Evolutionary conservation across 73 alveolate genomes (phyloP).

Genomic region (Stentor coeruleus): DNA sequence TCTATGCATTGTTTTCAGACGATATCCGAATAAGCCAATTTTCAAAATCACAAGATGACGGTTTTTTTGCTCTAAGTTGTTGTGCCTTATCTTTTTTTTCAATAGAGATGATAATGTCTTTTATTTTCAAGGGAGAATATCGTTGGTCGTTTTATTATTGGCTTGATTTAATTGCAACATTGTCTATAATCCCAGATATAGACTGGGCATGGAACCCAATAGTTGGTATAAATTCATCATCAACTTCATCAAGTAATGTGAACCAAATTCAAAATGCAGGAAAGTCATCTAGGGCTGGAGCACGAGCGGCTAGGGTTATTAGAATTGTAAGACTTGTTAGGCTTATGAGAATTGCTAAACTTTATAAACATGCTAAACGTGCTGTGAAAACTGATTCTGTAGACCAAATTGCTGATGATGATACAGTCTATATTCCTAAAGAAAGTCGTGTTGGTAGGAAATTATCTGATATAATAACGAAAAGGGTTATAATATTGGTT

Average conservation of each 20-base stretch:
- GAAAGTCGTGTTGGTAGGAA: constrained; percentile 54
- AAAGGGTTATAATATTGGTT: constrained; percentile 54
- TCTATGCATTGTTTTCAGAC: constrained; percentile 82
- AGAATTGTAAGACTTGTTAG: constrained; percentile 70
- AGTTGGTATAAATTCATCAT: constrained; percentile 30
- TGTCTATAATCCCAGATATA: constrained; percentile 69
- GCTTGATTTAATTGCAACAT: constrained; percentile 67
- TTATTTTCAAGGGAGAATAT: constrained; percentile 22
- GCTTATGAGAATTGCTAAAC: constrained; percentile 44
- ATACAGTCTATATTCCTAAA: constrained; percentile 25
- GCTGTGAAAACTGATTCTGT: neutral
- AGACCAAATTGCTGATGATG: constrained; percentile 1
- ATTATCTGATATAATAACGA: constrained; percentile 53
- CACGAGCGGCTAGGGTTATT: constrained; percentile 74
- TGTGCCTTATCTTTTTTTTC: neutral
- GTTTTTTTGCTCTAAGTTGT: constrained; percentile 29
- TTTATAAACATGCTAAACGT: constrained; percentile 21
- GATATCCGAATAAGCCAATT: constrained; percentile 64
- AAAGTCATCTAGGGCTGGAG: constrained; percentile 61
- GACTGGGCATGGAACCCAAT: constrained; percentile 48
- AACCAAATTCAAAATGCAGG: constrained; percentile 42
- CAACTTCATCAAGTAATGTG: constrained; percentile 5
- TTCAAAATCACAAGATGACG: constrained; percentile 57
- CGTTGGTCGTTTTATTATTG: constrained; percentile 58
- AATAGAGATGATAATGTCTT: constrained; percentile 27